phyloP scores from a whole-genome alignment of 257 asterid species.

The Forsythia suspensa region DNA sequence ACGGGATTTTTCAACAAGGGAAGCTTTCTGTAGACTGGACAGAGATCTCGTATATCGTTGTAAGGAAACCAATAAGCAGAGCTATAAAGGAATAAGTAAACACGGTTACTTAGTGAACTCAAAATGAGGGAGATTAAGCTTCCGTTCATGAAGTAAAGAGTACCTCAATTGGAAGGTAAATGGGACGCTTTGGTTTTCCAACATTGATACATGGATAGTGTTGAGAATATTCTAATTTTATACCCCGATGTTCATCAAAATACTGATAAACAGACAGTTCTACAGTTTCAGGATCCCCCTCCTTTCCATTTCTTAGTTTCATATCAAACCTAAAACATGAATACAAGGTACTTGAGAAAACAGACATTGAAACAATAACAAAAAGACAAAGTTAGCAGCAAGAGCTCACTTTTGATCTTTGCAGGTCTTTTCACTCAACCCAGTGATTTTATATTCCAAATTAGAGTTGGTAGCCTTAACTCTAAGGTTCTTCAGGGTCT shows the following conservation, averaged over 20 bases:
- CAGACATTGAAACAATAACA: not conserved
- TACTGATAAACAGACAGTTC: constrained; percentile 61
- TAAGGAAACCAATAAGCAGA: constrained; percentile 59
- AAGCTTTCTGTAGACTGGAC: constrained; percentile 58
- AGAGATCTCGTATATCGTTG: constrained; percentile 73
- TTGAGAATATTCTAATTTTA: constrained; percentile 38
- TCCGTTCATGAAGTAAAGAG: not conserved
- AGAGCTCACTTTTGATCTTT: constrained; percentile 48
- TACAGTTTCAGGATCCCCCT: constrained; percentile 26
- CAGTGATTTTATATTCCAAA: constrained; percentile 56
- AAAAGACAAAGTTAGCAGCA: not conserved
- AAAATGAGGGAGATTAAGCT: not conserved
- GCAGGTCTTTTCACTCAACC: constrained; percentile 59
- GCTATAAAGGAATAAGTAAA: constrained; percentile 31
- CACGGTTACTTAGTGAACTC: not conserved
- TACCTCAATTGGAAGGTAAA: constrained; percentile 72
- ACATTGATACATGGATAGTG: constrained; percentile 64
- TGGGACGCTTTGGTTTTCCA: constrained; percentile 67
- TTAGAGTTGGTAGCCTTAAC: constrained; percentile 39
- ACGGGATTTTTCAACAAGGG: constrained; percentile 73
- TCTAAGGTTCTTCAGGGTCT: constrained; percentile 58
- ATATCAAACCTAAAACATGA: constrained; percentile 42
- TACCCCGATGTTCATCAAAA: constrained; percentile 37
- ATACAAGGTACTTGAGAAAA: not conserved
- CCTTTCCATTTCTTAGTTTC: constrained; percentile 37